Percentiles rank a stretch among this genome's conserved stretches.
phyloP scores from a whole-genome alignment of 768 basidiomycete species.

The Candolleomyces eurysporus region DNA sequence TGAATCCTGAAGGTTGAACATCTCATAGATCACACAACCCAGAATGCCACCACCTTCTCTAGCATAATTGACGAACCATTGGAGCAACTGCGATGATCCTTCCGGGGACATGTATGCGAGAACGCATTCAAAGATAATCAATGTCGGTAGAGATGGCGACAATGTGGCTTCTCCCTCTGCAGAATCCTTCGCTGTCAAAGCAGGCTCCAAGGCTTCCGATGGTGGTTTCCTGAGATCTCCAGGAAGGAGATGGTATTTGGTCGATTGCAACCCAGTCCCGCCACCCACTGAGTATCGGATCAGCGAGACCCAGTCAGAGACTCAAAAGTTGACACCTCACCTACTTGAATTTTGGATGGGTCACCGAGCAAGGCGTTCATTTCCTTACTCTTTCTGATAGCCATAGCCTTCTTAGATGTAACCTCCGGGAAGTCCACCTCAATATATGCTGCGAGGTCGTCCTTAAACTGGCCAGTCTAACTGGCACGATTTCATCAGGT shows the following conservation, averaged over 20 bases:
- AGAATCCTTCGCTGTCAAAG: conserved; percentile 15
- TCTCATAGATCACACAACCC: conserved; percentile 82
- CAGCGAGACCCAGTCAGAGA: not conserved
- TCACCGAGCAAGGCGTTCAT: conserved; percentile 51
- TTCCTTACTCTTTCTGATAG: conserved; percentile 66
- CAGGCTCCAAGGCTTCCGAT: conserved; percentile 40
- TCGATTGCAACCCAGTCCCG: conserved; percentile 55
- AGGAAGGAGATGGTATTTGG: conserved; percentile 69
- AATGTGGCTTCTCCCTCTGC: conserved; percentile 36
- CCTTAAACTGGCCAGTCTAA: conserved; percentile 57
- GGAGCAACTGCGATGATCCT: conserved; percentile 49
- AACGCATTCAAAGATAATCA: conserved; percentile 91
- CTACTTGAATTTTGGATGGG: conserved; percentile 38
- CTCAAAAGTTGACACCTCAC: conserved; percentile 28
- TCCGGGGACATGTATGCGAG: conserved; percentile 79
- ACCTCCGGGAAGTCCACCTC: conserved; percentile 92
- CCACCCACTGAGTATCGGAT: conserved; percentile 46
- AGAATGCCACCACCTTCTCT: conserved; percentile 28
- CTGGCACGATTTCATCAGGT: conserved; percentile 10
- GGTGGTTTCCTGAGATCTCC: conserved; percentile 72
- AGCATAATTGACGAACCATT: conserved; percentile 65
- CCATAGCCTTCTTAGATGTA: conserved; percentile 79
- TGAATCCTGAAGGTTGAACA: conserved; percentile 83
- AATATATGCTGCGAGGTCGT: conserved; percentile 59
- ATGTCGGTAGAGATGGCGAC: conserved; percentile 67